phyloP scores from a whole-genome alignment of 768 basidiomycete genomes.

The Boletus coccyginus region DNA sequence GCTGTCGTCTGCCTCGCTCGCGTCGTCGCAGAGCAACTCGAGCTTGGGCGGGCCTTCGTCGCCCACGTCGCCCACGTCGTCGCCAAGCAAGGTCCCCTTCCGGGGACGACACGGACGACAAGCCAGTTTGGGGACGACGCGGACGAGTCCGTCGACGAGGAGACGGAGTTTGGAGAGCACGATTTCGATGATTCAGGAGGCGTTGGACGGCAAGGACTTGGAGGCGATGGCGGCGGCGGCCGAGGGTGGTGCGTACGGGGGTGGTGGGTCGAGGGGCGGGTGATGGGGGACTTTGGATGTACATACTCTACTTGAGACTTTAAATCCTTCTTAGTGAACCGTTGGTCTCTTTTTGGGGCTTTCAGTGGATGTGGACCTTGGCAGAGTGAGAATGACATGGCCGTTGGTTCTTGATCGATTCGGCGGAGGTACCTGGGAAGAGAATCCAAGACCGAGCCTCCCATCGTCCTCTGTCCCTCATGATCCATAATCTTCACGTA shows the following conservation, averaged over 20 bases:
- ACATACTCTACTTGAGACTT: too few relatives aligned
- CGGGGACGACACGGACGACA: conserved; percentile 54
- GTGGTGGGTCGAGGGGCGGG: too few relatives aligned
- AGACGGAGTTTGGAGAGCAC: conserved; percentile 93
- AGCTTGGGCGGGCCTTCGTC: conserved; percentile 17
- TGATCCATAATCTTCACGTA: too few relatives aligned
- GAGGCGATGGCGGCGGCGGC: conserved; percentile 20
- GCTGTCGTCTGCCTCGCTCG: conserved; percentile 21
- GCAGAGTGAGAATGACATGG: too few relatives aligned
- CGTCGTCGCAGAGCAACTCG: conserved; percentile 23
- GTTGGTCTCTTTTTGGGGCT: too few relatives aligned
- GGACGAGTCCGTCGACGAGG: conserved; percentile 89
- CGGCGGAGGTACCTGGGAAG: too few relatives aligned
- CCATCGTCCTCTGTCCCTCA: too few relatives aligned
- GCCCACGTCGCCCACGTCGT: conserved; percentile 40
- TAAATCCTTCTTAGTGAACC: too few relatives aligned
- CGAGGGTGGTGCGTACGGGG: background rate
- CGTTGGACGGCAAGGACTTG: conserved; percentile 70
- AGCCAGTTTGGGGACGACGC: conserved; percentile 82
- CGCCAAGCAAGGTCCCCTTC: conserved; percentile 51
- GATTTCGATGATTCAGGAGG: conserved; percentile 92
- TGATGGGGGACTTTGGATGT: too few relatives aligned
- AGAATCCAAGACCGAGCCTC: too few relatives aligned
- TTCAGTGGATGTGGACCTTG: too few relatives aligned
- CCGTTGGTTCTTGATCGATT: too few relatives aligned